Base-by-base conservation (phyloP, 2,329 filamentous ascomycete species). In the Catunica adiposa region DNA sequence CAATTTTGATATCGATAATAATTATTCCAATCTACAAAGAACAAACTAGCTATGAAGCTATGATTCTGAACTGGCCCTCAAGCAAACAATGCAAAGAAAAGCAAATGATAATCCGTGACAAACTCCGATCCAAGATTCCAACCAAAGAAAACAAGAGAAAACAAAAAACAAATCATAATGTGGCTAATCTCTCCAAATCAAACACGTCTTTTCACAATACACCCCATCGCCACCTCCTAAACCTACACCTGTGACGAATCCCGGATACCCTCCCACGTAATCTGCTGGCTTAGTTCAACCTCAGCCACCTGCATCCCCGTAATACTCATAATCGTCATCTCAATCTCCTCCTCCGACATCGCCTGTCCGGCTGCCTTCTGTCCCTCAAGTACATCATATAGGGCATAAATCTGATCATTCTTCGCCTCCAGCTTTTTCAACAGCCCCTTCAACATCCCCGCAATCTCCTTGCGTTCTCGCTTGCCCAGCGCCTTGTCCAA, bases 341-440 rank as follows among this genome's bases (percentile, higher is more conserved):
- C 81, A 46, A 83, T 71, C 62, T 81, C 76, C 20, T 79, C 75
- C 61, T 78, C 74, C 1, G 71, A 77, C 74, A 84, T 82, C 60
- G 76, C 73, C 63, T 79, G 76, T 0, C 80, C 80, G 2, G 75
- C 74, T 34, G 73, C 73, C 69, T 84, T 86, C 65, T 89, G 85
- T 4, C 83, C 86, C 67, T 90, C 86, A 0, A 92, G 73, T 1
- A 92, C 86, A 65, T 94, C 88, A 62, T 89, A 86, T 14, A 94
- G 72, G 44, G 79, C 77, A 68, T 94, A 94, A 44, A 94, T 82
- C 66, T 89, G 84, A 59, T 86, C 83, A 25, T 81, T 80, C 68
- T 89, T 88, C 63, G 77, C 74, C 63, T 89, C 83, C 23, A 88
- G 77, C 54, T 77, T 74, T 59, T 74, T 74, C 44, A 84, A 70